Percentiles rank a stretch among this genome's conserved stretches.
phyloP scores from a whole-genome alignment of 1,284 basidiomycete genomes.

The Phylloboletellus chloephorus region DNA sequence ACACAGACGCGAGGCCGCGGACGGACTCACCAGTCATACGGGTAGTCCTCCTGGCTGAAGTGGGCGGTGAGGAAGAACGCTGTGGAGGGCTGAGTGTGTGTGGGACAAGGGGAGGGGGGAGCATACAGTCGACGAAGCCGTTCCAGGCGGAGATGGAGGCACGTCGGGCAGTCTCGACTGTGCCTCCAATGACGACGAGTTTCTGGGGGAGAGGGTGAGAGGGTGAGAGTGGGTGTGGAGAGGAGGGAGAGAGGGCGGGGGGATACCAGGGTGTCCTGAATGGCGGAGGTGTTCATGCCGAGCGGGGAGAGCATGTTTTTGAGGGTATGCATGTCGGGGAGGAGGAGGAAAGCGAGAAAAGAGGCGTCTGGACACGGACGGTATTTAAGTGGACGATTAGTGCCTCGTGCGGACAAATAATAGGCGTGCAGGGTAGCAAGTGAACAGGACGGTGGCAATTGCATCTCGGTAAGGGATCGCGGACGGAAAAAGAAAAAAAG shows the following conservation, averaged over 20 bases:
- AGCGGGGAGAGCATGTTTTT: slow-evolving; percentile 59
- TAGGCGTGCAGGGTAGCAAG: slow-evolving; percentile 27
- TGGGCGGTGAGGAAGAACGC: slow-evolving; percentile 84
- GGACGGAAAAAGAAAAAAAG: slow-evolving; percentile 19
- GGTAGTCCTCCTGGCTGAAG: slow-evolving; percentile 80
- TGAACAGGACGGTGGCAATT: slow-evolving; percentile 27
- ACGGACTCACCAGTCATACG: slow-evolving; percentile 64
- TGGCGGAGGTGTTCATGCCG: slow-evolving; percentile 48
- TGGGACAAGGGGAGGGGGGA: neutral
- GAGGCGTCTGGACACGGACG: slow-evolving; percentile 21
- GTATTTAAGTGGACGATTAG: slow-evolving; percentile 32
- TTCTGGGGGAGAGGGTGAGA: slow-evolving; percentile 39
- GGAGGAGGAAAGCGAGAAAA: slow-evolving; percentile 21
- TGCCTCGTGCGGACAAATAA: slow-evolving; percentile 32
- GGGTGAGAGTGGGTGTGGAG: slow-evolving; percentile 1
- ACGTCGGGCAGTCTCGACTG: slow-evolving; percentile 69
- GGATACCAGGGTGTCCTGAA: slow-evolving; percentile 60
- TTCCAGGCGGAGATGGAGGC: slow-evolving; percentile 79
- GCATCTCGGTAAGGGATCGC: slow-evolving; percentile 30
- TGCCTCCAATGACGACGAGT: slow-evolving; percentile 75
- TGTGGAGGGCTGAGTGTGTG: slow-evolving; percentile 30
- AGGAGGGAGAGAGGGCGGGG: neutral
- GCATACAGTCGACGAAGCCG: slow-evolving; percentile 77
- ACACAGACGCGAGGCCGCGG: slow-evolving; percentile 7
- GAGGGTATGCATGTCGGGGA: slow-evolving; percentile 49